Percentiles rank a stretch among this genome's conserved stretches.
phyloP scores from a whole-genome alignment of 441 rosid species.

The Theobroma grandiflorum region DNA sequence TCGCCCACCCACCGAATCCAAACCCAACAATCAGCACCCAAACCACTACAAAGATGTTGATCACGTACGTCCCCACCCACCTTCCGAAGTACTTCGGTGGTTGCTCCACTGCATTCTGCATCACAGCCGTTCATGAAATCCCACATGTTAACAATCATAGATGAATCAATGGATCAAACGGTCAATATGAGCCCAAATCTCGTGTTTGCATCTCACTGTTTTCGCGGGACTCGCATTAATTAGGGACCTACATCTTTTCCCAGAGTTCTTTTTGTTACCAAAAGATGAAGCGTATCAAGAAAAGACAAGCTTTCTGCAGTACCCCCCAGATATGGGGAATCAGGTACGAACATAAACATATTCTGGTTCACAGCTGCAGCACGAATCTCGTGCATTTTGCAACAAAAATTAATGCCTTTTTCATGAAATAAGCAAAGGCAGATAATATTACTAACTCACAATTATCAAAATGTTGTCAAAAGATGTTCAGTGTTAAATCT shows the following conservation, averaged over 20 bases:
- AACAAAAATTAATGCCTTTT: neutral
- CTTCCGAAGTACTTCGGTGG: constrained; percentile 60
- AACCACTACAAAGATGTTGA: constrained; percentile 59
- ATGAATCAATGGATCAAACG: neutral
- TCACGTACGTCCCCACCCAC: constrained; percentile 66
- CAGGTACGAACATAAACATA: constrained; percentile 26
- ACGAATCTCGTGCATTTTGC: constrained; percentile 30
- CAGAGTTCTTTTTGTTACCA: neutral
- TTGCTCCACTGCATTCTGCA: constrained; percentile 70
- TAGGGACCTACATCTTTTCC: neutral
- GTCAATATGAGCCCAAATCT: neutral
- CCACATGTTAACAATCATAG: neutral
- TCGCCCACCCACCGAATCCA: constrained; percentile 83
- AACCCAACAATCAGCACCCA: constrained; percentile 72
- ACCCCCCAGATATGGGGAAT: constrained; percentile 21
- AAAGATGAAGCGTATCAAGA: neutral
- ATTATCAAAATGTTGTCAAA: neutral
- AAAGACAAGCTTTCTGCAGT: constrained; percentile 16
- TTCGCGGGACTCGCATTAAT: too few relatives aligned
- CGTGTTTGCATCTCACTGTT: too few relatives aligned
- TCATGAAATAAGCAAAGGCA: neutral
- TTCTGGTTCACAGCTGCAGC: constrained; percentile 30
- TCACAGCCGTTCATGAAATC: constrained; percentile 26
- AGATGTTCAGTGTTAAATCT: constrained; percentile 8
- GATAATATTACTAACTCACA: neutral